These are phyloP conservation scores for Alternaria longipes DNA, from an alignment of 2,329 filamentous ascomycete species.

Conservation along the genomic window DNA sequence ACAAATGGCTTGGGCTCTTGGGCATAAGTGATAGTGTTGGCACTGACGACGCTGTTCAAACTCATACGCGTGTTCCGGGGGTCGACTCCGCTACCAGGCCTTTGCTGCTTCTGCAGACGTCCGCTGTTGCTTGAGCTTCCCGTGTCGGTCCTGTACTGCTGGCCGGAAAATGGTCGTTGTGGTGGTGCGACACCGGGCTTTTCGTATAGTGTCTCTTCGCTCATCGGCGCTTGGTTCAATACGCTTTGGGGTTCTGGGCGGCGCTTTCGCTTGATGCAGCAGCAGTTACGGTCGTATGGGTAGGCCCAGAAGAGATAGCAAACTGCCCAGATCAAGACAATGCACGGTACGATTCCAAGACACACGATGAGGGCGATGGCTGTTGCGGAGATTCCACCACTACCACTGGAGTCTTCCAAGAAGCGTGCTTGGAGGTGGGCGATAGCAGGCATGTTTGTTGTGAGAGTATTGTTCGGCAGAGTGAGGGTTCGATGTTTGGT, in stretches of 20 bases:
- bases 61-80: constrained; percentile 20
- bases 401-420: constrained; percentile 13
- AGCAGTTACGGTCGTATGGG: constrained; percentile 34
- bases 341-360: constrained; percentile 36
- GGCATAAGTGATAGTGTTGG: constrained; percentile 20
- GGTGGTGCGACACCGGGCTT: constrained; percentile 25
- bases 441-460: constrained; percentile 27
- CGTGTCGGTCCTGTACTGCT: constrained; percentile 22
- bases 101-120: constrained; percentile 13
- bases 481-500: background rate
- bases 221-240: constrained; percentile 13
- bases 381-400: constrained; percentile 25
- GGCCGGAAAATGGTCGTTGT: constrained; percentile 18
- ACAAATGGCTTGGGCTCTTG: constrained; percentile 39
- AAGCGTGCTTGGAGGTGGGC: constrained; percentile 27
- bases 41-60: constrained; percentile 29
- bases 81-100: constrained; percentile 1
- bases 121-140: constrained; percentile 21
- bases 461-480: background rate
- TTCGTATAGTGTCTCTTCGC: constrained; percentile 23
- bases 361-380: constrained; percentile 38
- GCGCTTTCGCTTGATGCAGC: constrained; percentile 35
- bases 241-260: constrained; percentile 14
- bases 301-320: constrained; percentile 42
- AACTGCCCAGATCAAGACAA: constrained; percentile 35